Evolutionary conservation across 345 rosid genomes (phyloP).

Genomic region (Moricandia moricandioides): DNA sequence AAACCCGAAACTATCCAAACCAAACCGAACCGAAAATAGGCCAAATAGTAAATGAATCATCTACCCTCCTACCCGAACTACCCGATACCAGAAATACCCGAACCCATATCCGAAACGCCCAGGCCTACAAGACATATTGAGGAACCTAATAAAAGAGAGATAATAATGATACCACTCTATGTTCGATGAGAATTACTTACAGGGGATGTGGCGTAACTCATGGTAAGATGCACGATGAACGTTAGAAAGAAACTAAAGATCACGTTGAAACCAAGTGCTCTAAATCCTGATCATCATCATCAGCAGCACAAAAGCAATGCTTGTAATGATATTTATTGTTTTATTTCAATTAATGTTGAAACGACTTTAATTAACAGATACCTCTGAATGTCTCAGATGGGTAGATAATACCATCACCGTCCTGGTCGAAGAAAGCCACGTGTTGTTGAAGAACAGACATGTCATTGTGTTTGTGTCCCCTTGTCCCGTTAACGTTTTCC

Average conservation of each 20-base stretch:
- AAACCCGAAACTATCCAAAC: too few species aligned
- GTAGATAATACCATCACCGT: slow-evolving; percentile 57
- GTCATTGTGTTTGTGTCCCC: slow-evolving; percentile 47
- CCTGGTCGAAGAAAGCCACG: slow-evolving; percentile 55
- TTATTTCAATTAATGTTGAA: too few species aligned
- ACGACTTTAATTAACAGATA: background rate
- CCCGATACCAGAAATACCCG: too few species aligned
- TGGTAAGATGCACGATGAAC: slow-evolving; percentile 37
- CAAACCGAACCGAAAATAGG: too few species aligned
- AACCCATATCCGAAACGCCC: too few species aligned
- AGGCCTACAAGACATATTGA: background rate
- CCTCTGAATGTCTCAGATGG: slow-evolving; percentile 59
- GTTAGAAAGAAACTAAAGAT: slow-evolving; percentile 43
- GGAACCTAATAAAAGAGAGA: background rate
- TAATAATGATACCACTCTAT: background rate
- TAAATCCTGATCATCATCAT: slow-evolving; percentile 40
- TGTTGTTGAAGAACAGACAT: slow-evolving; percentile 69
- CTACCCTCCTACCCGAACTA: too few species aligned
- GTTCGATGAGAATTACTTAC: slow-evolving; percentile 36
- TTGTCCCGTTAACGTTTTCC: slow-evolving; percentile 55
- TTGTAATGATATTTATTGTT: background rate
- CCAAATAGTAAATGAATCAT: too few species aligned
- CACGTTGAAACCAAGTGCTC: slow-evolving; percentile 54
- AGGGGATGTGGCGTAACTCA: slow-evolving; percentile 53
- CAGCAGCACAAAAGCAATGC: background rate